A percentile compares a stretch with the other conserved stretches of the same genome.
phyloP scores from a whole-genome alignment of 192 early-diverging fungal genomes.

The Thoreauomyces humboldtii region DNA sequence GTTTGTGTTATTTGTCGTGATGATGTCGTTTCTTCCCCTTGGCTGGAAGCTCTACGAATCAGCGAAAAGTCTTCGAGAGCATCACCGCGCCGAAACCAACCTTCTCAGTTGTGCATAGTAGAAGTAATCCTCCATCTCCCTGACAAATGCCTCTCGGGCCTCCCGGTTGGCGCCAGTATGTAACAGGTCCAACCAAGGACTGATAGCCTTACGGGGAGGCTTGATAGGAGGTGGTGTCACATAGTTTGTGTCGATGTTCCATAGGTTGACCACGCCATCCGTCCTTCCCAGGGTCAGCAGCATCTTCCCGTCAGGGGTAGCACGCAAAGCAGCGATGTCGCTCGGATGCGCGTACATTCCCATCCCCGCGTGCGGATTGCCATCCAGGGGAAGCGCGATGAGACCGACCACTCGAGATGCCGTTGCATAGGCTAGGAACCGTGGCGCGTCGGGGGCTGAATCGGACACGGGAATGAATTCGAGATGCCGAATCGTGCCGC shows the following conservation, averaged over 20 bases:
- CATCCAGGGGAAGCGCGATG: constrained; percentile 57
- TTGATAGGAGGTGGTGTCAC: constrained; percentile 12
- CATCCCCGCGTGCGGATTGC: constrained; percentile 53
- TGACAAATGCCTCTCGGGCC: constrained; percentile 34
- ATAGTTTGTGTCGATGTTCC: constrained; percentile 34
- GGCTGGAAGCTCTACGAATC: constrained; percentile 31
- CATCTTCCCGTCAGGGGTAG: constrained; percentile 38
- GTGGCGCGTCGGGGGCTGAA: not conserved
- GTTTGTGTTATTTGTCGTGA: constrained; percentile 41
- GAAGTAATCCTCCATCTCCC: constrained; percentile 66
- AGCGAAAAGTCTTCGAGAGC: too few relatives aligned
- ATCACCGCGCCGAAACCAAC: constrained; percentile 7
- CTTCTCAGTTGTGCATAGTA: constrained; percentile 59
- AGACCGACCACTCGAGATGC: constrained; percentile 44
- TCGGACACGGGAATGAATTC: constrained; percentile 10
- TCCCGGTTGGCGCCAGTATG: constrained; percentile 22
- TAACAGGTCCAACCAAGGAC: constrained; percentile 56
- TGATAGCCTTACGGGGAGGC: constrained; percentile 46
- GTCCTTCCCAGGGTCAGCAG: constrained; percentile 44
- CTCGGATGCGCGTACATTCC: constrained; percentile 59
- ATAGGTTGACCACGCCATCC: constrained; percentile 54
- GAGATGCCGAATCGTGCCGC: constrained; percentile 27
- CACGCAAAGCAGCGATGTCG: constrained; percentile 42
- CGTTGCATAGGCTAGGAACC: constrained; percentile 1
- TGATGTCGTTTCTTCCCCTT: constrained; percentile 51